Base-by-base conservation (phyloP, 2,329 filamentous ascomycete species). In the Colletotrichum tofieldiae region DNA sequence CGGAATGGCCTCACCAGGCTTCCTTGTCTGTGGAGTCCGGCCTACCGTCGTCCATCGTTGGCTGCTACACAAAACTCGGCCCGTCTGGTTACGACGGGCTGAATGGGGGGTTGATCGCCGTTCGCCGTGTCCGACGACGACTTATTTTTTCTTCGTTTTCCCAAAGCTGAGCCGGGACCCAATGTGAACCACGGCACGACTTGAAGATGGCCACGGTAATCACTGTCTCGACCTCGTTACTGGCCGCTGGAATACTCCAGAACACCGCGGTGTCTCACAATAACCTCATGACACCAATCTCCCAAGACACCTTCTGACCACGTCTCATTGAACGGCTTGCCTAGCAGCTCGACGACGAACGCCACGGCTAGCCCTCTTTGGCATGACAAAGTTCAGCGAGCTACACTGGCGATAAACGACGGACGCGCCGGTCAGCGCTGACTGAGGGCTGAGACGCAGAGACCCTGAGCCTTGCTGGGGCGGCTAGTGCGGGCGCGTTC, bases 401-500 rank as follows among this genome's bases (percentile, higher is more conserved):
- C 45, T 54, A 23, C 41, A n/a, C 55, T 49, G n/a, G 39, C 54
- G 43, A 41, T 23, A 43, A 43, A 59, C 61, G 52, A 65, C 67
- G 67, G 62, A 66, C 37, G 61, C 61, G 45, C 61, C 54, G 54
- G 52, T 65, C 56, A 41, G 65, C 60, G 43, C 52, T 26, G 60
- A 29, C 14, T 26, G 45, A 59, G 45, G 61, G 52, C 67, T 65
- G 67, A 55, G 58, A 56, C 49, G 51, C 29, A 68, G 47, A 51
- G 56, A 41, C 18, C 49, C n/a, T n/a, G 39, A 23, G 29, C 35
- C 55, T 43, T 32, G 35, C 49, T 47, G 14, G 32, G 18, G 49
- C n/a, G 35, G 26, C 56, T 63, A 59, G 65, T 68, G 69, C 69
- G 69, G 65, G 69, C 69, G 65, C 41, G 49, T 51, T n/a, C 43